Evolutionary conservation across 495 filamentous ascomycete genomes (phyloP).

Genomic region (Aspergillus homomorphus): DNA sequence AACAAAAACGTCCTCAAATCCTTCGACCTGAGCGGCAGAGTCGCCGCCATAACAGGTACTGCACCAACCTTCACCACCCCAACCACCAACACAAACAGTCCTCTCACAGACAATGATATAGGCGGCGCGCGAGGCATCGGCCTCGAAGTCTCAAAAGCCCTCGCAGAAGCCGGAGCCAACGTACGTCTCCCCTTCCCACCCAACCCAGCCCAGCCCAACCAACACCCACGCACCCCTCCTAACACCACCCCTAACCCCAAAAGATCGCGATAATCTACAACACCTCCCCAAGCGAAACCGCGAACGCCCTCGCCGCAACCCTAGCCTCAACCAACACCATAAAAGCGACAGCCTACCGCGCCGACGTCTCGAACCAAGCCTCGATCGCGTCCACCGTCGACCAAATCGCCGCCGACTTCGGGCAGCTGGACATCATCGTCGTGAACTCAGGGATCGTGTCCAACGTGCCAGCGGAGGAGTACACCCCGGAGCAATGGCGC

Average conservation of each 20-base stretch:
- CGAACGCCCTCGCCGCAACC: slow-evolving; percentile 59
- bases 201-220: background rate
- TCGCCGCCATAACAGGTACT: slow-evolving; percentile 33
- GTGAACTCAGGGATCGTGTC: slow-evolving; percentile 70
- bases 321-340: slow-evolving; percentile 73
- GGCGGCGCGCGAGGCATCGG: slow-evolving; percentile 81
- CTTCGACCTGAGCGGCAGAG: slow-evolving; percentile 37
- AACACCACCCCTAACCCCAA: background rate
- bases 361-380: slow-evolving; percentile 57
- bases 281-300: slow-evolving; percentile 57
- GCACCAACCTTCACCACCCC: background rate
- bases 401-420: slow-evolving; percentile 60
- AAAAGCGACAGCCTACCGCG: slow-evolving; percentile 60
- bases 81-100: background rate
- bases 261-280: slow-evolving; percentile 54
- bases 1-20: slow-evolving; percentile 37
- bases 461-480: slow-evolving; percentile 35
- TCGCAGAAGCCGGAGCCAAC: slow-evolving; percentile 79
- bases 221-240: too few species aligned
- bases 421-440: slow-evolving; percentile 70
- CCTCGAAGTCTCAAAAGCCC: slow-evolving; percentile 63
- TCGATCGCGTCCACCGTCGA: slow-evolving; percentile 55
- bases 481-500: slow-evolving; percentile 30
- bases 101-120: slow-evolving; percentile 1
- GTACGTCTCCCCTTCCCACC: slow-evolving; percentile 15